These are phyloP conservation scores for Diplodia corticola DNA, from an alignment of 2,329 filamentous ascomycete species.

Conservation along the genomic window DNA sequence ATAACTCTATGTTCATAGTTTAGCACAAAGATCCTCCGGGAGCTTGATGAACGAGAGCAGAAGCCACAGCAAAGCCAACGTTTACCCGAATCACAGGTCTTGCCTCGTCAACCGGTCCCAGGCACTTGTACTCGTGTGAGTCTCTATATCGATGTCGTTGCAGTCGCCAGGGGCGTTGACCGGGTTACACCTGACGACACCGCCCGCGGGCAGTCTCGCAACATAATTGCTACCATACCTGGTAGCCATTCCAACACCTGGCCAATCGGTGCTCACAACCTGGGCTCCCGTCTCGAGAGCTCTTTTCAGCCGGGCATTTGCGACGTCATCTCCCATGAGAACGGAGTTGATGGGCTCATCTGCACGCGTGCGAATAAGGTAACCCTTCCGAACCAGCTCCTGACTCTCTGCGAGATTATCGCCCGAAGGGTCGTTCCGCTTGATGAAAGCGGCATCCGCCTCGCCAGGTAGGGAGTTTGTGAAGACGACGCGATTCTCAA, in stretches of 20 bases:
- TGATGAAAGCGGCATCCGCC: constrained; percentile 52
- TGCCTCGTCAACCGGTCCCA: neutral
- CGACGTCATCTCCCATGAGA: constrained; percentile 40
- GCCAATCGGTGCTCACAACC: constrained; percentile 53
- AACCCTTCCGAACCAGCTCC: constrained; percentile 48
- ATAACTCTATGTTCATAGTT: neutral
- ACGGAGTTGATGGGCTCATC: constrained; percentile 51
- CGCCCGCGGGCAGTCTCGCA: constrained; percentile 34
- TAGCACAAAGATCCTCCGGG: neutral
- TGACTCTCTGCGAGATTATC: constrained; percentile 45
- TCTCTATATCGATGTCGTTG: neutral
- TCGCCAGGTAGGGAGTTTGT: constrained; percentile 51
- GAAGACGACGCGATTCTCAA: constrained; percentile 51
- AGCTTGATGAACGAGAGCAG: neutral
- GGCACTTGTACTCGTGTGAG: neutral
- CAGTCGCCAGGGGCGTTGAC: constrained; percentile 40
- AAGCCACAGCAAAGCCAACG: neutral
- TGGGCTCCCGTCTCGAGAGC: constrained; percentile 52
- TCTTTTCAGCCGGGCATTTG: constrained; percentile 40
- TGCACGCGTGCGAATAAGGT: constrained; percentile 52
- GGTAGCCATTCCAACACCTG: constrained; percentile 48
- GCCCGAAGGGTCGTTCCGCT: constrained; percentile 48
- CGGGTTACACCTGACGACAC: constrained; percentile 42
- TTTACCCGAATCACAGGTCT: neutral
- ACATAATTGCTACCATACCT: constrained; percentile 52